Base-by-base conservation (phyloP, 495 filamentous ascomycete genomes). In the Hypoxylon rickii region DNA sequence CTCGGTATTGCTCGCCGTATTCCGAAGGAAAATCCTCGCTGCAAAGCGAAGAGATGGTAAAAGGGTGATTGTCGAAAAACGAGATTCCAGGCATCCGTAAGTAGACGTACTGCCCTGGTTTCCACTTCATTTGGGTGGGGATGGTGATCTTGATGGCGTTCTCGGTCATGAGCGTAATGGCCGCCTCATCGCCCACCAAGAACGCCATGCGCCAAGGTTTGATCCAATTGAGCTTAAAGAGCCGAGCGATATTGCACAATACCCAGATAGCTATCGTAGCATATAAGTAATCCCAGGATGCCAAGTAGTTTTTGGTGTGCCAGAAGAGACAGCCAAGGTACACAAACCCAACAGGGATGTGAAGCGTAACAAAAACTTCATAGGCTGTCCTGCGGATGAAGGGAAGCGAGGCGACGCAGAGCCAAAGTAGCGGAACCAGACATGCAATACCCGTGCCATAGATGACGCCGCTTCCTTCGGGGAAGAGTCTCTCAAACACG, bases 81-180 rank as follows among this genome's bases (percentile, higher is more conserved):
- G 89, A 90, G 57, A 97, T 90, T 1, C 89, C 88, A 0, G 93
- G 93, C 85, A 97, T 92, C 39, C 94, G 83, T 7, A 97, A 78
- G 64, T 97, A 97, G 18, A 97, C 89, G 57, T 93, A 96, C 70
- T 97, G 93, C 13, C 93, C 94, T 3, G 93, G 92, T 61, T 83
- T 85, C 93, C 93, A 97, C 56, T 82, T 86, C 82, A 96, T 88
- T 66, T 92, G 87, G 4, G 93, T 96, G 0, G 93, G 89, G 21
- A 97, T 85, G 2, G 92, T 97, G 49, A 97, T 81, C 63, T 97
- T 96, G 70, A 97, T 85, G 29, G 92, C 90, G 61, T 94, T 90
- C 61, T 96, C 90, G 13, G 89, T 87, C 70, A 97, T 89, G 29
- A 96, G 72, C 3, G 89, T 93, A 29, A 97, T 83, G 26, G 88